phyloP scores from a whole-genome alignment of 495 filamentous ascomycete genomes.

The Penicillium coffeae region DNA sequence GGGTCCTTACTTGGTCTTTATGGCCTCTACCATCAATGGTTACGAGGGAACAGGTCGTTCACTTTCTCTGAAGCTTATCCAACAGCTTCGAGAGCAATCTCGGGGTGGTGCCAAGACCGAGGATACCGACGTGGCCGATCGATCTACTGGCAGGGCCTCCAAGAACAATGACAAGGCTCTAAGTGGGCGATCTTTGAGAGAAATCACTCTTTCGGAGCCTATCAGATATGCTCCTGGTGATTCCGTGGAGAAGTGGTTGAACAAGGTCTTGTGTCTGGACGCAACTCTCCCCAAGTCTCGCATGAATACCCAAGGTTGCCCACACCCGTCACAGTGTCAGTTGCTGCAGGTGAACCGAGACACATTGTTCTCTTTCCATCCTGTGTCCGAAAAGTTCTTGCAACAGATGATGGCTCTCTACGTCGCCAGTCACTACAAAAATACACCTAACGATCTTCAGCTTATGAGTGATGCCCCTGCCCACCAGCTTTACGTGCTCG shows the following conservation, averaged over 20 bases:
- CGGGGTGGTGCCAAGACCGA: constrained; percentile 51
- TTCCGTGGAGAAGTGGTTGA: constrained; percentile 92
- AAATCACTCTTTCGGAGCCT: constrained; percentile 88
- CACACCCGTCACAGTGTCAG: constrained; percentile 86
- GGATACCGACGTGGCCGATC: constrained; percentile 67
- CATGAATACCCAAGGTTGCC: constrained; percentile 72
- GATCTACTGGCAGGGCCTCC: constrained; percentile 62
- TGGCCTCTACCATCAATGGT: constrained; percentile 98
- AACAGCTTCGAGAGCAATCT: constrained; percentile 94
- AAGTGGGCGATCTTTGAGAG: constrained; percentile 78
- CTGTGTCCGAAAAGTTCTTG: constrained; percentile 94
- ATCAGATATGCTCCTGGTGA: constrained; percentile 94
- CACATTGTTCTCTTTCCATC: constrained; percentile 96
- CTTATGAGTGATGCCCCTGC: constrained; percentile 97
- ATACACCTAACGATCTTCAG: constrained; percentile 95
- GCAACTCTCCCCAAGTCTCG: constrained; percentile 78
- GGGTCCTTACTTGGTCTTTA: constrained; percentile 98
- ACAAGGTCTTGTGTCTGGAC: constrained; percentile 89
- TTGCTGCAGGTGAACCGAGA: constrained; percentile 93
- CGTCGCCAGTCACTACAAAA: constrained; percentile 98
- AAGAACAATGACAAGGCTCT: constrained; percentile 58
- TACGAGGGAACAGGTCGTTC: constrained; percentile 98
- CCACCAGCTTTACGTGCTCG: constrained; percentile 93
- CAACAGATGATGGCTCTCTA: constrained; percentile 98
- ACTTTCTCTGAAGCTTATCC: constrained; percentile 92